Base-by-base conservation (phyloP, 176 grass and related monocot species). In the Musa acuminata region DNA sequence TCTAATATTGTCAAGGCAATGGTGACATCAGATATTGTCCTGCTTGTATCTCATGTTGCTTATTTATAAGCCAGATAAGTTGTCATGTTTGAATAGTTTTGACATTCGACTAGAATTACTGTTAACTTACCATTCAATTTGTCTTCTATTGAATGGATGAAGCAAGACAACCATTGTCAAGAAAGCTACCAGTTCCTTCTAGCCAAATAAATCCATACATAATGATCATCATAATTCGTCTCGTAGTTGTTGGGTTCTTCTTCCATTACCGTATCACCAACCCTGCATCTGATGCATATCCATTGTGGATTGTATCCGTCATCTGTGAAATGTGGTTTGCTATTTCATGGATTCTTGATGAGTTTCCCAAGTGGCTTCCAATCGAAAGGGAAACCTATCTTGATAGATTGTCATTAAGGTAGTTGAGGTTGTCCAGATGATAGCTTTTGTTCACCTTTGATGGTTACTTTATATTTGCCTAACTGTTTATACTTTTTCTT, bases 241-340 rank as follows among this genome's bases (percentile, higher is more conserved):
- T 96, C 52, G 89, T 96, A 49, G 92, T 96, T 83, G 29, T 91
- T 81, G 92, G 92, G 4, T 96, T 96, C 84, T 96, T 96, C 84
- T 96, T 92, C 76, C 93, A 96, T 75, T 96, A 96, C 72, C 90
- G 87, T n/a, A 86, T 92, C 77, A 92, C 84, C 69, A 85, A 96
- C 62, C 89, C 87, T 0, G 87, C 80, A 21, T 75, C 62, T 50
- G 89, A 96, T 78, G 93, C 93, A 13, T 96, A 90, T 84, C 87
- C 93, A 60, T 78, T 96, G 20, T 96, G 89, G 89, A 85, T 96
- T n/a, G 88, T 96, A 78, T 96, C 93, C 50, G 87, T 96, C n/a
- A 96, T 96, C 22, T 96, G 89, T 73, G 93, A 96, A 79, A 92
- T 96, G 73, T 96, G 93, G 93, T 96, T 96, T 84, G 89, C 87